Evolutionary conservation across 2,329 filamentous ascomycete genomes (phyloP), one percentile per base, ranked within the genome.

Genomic region (Diaporthe helianthi): DNA sequence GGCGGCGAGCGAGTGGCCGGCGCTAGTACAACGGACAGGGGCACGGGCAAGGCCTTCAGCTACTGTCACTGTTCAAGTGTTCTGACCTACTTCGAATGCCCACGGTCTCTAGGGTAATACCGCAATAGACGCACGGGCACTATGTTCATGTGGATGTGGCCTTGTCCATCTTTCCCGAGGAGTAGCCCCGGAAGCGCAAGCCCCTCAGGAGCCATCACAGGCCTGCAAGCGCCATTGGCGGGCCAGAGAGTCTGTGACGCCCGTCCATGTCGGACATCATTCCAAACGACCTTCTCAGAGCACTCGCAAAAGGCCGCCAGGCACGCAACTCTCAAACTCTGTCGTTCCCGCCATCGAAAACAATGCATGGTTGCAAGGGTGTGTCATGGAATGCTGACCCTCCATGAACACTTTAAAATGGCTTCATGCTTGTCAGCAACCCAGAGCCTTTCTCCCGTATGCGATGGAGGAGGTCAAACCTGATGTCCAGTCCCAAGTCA

Each of bases 351-450:
- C 41, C 55, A 55, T 68, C 41, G 29, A 46, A 38, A 54, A 26
- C n/a, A 44, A 46, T 47, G 58, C 46, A 31, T 64, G 55, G 47
- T 44, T 63, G 66, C 58, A 64, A 41, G 58, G 60, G 47, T 49
- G 19, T 19, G 22, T 58, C 29, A 5, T 52, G 61, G 46, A 41
- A 41, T 52, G 31, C n/a, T 17, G 17, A 31, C n/a, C 15, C 61
- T 31, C 44, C n/a, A 51, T 22, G 46, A 22, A 13, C 19, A 19
- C 33, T 58, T 36, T 36, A 58, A 52, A 31, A 26, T 51, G 65
- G 47, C 44, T 54, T 55, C 58, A 54, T 68, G 26, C 58, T 60
- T 68, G 49, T 68, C 29, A 68, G 47, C 31, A 54, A 64, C 58
- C 49, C 67, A 64, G n/a, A n/a, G n/a, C n/a, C 54, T 29, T 33